Evolutionary conservation across 495 filamentous ascomycete species (phyloP), one percentile per base, ranked within the genome.

Genomic region (Tuber aestivum): DNA sequence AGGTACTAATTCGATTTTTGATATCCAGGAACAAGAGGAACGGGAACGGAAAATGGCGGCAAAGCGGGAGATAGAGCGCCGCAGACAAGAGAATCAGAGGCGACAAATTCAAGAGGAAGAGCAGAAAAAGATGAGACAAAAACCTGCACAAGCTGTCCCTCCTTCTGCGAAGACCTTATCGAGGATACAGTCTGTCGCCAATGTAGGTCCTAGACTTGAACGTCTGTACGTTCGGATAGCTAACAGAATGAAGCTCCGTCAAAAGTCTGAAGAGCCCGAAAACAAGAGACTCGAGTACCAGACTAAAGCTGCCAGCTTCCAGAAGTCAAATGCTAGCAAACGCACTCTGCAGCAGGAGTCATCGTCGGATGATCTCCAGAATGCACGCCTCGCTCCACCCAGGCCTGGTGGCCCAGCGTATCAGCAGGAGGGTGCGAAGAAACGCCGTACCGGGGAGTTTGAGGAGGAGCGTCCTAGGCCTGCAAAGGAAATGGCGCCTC

Each of bases 1-100:
- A 6, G n/a, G 35, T 79, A n/a, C 77, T 79, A 41, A 79, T 71
- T 32, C 14, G 14, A 5, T 65, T 10, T 70, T 69, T 56, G 18
- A 35, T 40, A 61, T 40, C 72, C 20, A 79, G 77, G 81, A 82
- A 12, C 80, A 82, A 72, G 81, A 83, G 68, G 82, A 83, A 18
- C 76, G 74, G 45, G 81, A 83, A 83, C 94, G 91, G 84, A 93
- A 91, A 82, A 88, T 87, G n/a, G 89, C 90, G 2, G 88, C 90
- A 71, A 88, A 90, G 83, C 90, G 91, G 82, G 92, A 91, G 9
- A 87, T 90, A 72, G 89, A 91, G 77, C 89, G 89, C 81, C 88
- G 87, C 75, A 86, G 87, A 79, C 79, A 86, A 72, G 92, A 91
- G 77, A 91, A 92, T 74, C 90, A 93, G 70, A 92, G 86, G 61